Evolutionary conservation across 1,284 basidiomycete species (phyloP).

Genomic region (Naganishia liquefaciens): DNA sequence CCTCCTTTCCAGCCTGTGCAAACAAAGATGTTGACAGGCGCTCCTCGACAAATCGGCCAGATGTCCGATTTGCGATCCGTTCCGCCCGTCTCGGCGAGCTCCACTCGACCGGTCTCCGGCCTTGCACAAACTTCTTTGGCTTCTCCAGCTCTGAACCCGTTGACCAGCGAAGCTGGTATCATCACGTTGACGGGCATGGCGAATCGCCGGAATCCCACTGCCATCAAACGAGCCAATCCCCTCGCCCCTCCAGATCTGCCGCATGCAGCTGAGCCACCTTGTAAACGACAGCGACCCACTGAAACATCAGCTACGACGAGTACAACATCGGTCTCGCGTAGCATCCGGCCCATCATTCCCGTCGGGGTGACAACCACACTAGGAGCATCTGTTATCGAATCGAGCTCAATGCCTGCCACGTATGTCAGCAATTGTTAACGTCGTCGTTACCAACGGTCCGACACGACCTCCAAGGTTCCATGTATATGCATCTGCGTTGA

Average conservation of each 20-base stretch:
- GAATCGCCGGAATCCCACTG: background rate
- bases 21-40: too few relatives aligned
- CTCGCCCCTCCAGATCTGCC: background rate
- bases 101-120: background rate
- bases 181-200: background rate
- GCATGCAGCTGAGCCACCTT: background rate
- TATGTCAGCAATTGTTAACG: background rate
- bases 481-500: too few relatives aligned
- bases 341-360: slow-evolving; percentile 1
- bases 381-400: background rate
- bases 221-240: slow-evolving; percentile 9
- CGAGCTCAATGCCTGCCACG: background rate
- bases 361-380: background rate
- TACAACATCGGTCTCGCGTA: background rate
- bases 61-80: background rate
- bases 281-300: slow-evolving; percentile 5
- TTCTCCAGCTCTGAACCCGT: too few relatives aligned
- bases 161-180: too few relatives aligned
- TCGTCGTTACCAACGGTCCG: background rate
- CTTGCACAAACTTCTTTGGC: too few relatives aligned
- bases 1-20: background rate
- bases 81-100: background rate
- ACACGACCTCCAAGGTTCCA: too few relatives aligned
- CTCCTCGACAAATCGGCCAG: background rate
- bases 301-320: background rate